Conservation (phyloP, 257 asterid genomes). For the Osmanthus fragrans region DNA sequence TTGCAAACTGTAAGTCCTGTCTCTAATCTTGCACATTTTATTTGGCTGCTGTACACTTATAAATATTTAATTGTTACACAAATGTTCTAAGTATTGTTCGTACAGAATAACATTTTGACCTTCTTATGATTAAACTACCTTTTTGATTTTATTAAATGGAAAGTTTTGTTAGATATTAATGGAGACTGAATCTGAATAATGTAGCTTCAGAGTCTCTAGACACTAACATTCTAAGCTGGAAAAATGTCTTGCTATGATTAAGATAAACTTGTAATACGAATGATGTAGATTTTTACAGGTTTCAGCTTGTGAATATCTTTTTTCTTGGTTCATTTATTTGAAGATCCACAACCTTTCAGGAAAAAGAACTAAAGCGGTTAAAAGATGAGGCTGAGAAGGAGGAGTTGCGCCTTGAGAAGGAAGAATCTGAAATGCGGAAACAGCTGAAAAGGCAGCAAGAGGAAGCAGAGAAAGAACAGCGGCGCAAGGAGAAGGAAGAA, state of each 20-base stretch:
- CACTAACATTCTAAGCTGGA: conserved; percentile 3
- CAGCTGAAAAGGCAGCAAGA: conserved; percentile 71
- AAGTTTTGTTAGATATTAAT: neutral
- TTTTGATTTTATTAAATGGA: conserved; percentile 3
- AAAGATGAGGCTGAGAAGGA: conserved; percentile 80
- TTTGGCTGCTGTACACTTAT: conserved; percentile 9
- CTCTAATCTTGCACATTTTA: conserved; percentile 11
- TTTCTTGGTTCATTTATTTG: conserved; percentile 18
- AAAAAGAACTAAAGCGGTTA: conserved; percentile 67
- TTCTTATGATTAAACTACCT: conserved; percentile 3
- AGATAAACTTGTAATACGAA: neutral
- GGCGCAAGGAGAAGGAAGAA: conserved; percentile 87
- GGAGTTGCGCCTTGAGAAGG: conserved; percentile 67
- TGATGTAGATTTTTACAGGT: neutral
- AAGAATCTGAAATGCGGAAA: conserved; percentile 68
- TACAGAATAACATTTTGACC: neutral
- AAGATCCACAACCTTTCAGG: conserved; percentile 42
- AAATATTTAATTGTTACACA: neutral
- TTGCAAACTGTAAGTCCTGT: conserved; percentile 60
- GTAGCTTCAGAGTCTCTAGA: neutral
- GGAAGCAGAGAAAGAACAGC: conserved; percentile 68
- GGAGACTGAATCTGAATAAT: neutral
- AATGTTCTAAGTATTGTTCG: neutral
- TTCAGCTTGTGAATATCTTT: neutral
- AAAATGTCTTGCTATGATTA: neutral